Evolutionary conservation across 2,329 filamentous ascomycete species (phyloP), one percentile per base, ranked within the genome.

Genomic region (Penicillium crustosum): DNA sequence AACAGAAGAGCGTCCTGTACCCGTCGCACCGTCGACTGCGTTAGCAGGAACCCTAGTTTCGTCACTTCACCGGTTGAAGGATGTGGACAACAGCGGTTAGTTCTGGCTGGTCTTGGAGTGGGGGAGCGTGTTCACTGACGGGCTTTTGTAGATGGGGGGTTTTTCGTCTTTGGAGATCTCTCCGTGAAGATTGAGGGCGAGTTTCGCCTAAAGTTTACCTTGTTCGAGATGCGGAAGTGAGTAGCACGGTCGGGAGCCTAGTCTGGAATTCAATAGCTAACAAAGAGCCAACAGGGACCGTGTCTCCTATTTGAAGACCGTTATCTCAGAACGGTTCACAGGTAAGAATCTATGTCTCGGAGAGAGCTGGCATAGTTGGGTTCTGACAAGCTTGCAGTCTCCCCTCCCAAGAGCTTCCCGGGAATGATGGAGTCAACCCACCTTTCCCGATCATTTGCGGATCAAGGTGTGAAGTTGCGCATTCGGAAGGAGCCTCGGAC

Each of bases 91-190:
- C 69, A 80, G 79, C 58, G 81, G 81, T 83, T 68, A 68, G 72
- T 70, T 27, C 42, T 41, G 39, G 36, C 31, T 27, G 8, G 21
- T 38, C 33, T 39, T 5, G 8, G 19, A 6, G 17, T 17, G 10
- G 31, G 5, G 31, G 17, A 23, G n/a, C 42, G 31, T 19, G 25
- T 45, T 39, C 6, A 39, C 51, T 61, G 39, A 55, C 38, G 3
- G 2, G 5, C 31, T 13, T 61, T 50, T 59, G n/a, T 59, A 78
- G 90, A 94, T 73, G 89, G 89, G 12, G 91, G 88, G 0, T 95
- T 92, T 76, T 96, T 96, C 69, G 88, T 96, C n/a, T 96, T 95
- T 74, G 89, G 89, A 6, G 91, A 96, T 73, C 80, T 96, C 23
- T 94, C 90, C 0, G 86, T 93, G 59, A 89, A 89, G 70, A 80